Evolutionary conservation across 352 stramenopile species (phyloP), one percentile per base, ranked within the genome.

Genomic region (Peronospora destructor): DNA sequence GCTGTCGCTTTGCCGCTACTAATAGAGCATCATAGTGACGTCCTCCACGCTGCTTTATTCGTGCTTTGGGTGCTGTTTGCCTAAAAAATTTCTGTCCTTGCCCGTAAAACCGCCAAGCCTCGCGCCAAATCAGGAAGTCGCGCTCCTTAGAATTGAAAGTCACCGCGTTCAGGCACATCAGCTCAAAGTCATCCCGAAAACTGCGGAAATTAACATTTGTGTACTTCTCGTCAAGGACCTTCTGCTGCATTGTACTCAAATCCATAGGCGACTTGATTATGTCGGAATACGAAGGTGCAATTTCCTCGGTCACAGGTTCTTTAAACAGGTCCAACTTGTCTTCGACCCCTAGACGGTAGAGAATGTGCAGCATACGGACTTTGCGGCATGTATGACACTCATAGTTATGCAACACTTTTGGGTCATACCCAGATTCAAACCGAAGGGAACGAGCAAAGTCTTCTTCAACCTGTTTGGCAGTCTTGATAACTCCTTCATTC

Each of bases 151-250:
- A 84, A 64, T 98, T 98, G 64, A 98, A 98, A 23, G 89, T 96
- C 6, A 98, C 74, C 0, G 94, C 94, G 56, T 98, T 98, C 14
- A 96, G 59, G 17, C 91, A 96, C 66, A 98, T 93, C 6, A 98
- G 67, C 64, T 98, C 95, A 52, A 97, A 97, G 51, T 97, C 86
- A 46, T 95, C 77, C 9, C 86, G 77, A 51, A 97, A 84, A 39
- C 71, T 69, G 10, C 74, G 71, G 39, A 91, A 91, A 21, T 85
- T 84, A 0, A 81, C 67, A 12, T 68, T 55, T 39, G 80, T 78
- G 59, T 96, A 90, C 16, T 75, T 57, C 10, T 77, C 76, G 6
- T 68, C 57, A n/a, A 94, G 50, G 0, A 89, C 77, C 16, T 87
- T 87, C 3, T 63, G 44, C 41, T 69, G 64, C 76, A 97, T 97